Conservation (phyloP, 2,329 filamentous ascomycete genomes). For the Colletotrichum noveboracense region DNA sequence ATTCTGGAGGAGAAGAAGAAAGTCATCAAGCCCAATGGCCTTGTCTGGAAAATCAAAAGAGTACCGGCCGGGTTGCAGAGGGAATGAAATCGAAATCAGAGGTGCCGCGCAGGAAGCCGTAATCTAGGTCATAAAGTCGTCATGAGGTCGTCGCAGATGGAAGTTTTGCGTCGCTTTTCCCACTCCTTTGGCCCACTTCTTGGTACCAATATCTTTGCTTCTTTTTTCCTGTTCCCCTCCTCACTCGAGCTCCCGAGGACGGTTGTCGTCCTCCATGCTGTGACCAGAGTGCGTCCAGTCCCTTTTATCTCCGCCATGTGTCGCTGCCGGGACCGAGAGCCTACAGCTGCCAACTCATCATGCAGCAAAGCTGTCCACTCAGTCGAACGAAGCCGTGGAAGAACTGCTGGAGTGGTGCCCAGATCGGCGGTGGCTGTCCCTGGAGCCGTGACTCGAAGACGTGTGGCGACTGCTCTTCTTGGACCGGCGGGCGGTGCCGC, state of each 20-base stretch:
- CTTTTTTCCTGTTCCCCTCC: not conserved
- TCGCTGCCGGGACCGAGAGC: not conserved
- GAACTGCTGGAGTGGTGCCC: slow-evolving; percentile 67
- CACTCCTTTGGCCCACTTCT: slow-evolving; percentile 10
- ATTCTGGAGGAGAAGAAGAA: not conserved
- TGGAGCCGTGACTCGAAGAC: slow-evolving; percentile 42
- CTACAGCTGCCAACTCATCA: not conserved
- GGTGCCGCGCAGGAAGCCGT: slow-evolving; percentile 22
- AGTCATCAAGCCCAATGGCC: not conserved
- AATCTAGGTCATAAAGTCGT: slow-evolving; percentile 25
- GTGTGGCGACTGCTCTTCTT: slow-evolving; percentile 55
- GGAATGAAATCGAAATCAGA: slow-evolving; percentile 12
- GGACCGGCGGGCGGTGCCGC: slow-evolving; percentile 41
- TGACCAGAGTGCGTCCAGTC: slow-evolving; percentile 40
- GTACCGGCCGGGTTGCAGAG: slow-evolving; percentile 13
- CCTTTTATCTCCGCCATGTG: slow-evolving; percentile 29
- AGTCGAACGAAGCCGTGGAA: slow-evolving; percentile 66
- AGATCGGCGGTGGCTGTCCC: slow-evolving; percentile 53
- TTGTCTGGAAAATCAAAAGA: slow-evolving; percentile 7
- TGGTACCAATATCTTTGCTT: not conserved
- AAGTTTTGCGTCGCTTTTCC: slow-evolving; percentile 28
- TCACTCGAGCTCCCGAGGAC: not conserved
- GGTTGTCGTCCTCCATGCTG: not conserved
- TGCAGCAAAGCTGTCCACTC: not conserved
- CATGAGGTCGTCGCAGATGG: slow-evolving; percentile 24